Evolutionary conservation across 768 basidiomycete species (phyloP), one percentile per base, ranked within the genome.

Genomic region (Rhizopogon vinicolor): DNA sequence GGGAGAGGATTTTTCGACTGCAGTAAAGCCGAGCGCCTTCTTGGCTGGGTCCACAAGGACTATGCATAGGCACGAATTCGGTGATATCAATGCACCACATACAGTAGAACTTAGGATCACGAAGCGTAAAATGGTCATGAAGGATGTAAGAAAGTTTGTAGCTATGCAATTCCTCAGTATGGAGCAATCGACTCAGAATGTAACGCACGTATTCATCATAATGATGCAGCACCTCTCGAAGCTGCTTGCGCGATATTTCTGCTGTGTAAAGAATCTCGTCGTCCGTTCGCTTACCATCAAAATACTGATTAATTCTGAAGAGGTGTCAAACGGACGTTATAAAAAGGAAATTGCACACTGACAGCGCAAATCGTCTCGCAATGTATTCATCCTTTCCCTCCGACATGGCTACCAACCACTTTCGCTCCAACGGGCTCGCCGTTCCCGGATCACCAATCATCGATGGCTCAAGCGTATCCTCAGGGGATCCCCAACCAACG

Each of bases 201-300:
- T 40, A 1, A 71, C 88, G 71, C 63, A 97, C 91, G 72, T 91
- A 89, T 77, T 93, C 90, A 28, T 91, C 86, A 67, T 93, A 98
- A 60, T 90, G 81, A 63, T 89, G 84, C 35, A 97, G 69, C 6
- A 97, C 84, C 62, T 87, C 86, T 14, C 92, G 80, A 56, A 98
- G 74, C 62, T 95, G 89, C 64, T 86, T 90, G 63, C 89, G 80
- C 40, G 87, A 82, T 55, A 98, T 88, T 51, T 89, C 89, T 0
- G 93, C 91, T 40, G 87, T 79, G 67, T 86, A 92, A n/a, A 95
- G 76, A 55, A 98, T 95, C 69, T 98, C 95, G 60, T 97, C 93
- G 57, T 94, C 90, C 0, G 91, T 91, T 51, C 80, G 86, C 68
- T 87, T 90, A 12, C 96, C 96, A 62, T 98, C 93, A 63, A 98